phyloP scores from a whole-genome alignment of 2,329 filamentous ascomycete species.

The Cladorrhinum sp. region DNA sequence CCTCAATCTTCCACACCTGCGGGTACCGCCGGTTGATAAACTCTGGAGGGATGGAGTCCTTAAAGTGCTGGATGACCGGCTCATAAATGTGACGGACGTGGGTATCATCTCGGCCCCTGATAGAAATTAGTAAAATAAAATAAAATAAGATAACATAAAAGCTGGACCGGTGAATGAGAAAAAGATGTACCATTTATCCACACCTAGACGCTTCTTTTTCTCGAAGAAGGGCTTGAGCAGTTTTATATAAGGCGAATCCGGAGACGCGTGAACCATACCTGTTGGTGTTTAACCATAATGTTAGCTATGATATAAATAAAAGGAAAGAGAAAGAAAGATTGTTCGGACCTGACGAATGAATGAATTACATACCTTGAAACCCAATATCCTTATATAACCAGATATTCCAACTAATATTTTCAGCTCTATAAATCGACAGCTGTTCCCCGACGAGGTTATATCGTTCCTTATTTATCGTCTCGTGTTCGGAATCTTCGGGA shows the following conservation, averaged over 20 bases:
- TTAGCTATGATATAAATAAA: background rate
- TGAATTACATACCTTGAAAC: conserved; percentile 44
- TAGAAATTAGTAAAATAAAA: background rate
- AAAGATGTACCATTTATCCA: conserved; percentile 42
- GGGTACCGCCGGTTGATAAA: conserved; percentile 46
- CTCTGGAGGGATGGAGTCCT: conserved; percentile 42
- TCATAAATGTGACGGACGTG: conserved; percentile 39
- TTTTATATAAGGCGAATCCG: conserved; percentile 45
- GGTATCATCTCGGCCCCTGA: conserved; percentile 40
- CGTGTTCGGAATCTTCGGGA: conserved; percentile 33
- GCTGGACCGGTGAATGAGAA: too few relatives aligned
- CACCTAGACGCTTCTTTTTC: conserved; percentile 50
- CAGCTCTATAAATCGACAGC: conserved; percentile 31
- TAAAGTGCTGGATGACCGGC: conserved; percentile 40
- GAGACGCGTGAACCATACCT: conserved; percentile 46
- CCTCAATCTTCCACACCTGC: conserved; percentile 48
- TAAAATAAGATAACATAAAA: background rate
- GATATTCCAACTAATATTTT: conserved; percentile 23
- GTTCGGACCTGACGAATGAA: too few relatives aligned
- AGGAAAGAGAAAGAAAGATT: background rate
- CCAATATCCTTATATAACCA: conserved; percentile 48
- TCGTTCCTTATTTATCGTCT: conserved; percentile 36
- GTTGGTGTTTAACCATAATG: background rate
- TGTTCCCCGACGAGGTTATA: conserved; percentile 40
- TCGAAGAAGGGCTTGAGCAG: conserved; percentile 48